phyloP scores from a whole-genome alignment of 2,329 filamentous ascomycete species.

The Aspergillus thermomutatus region DNA sequence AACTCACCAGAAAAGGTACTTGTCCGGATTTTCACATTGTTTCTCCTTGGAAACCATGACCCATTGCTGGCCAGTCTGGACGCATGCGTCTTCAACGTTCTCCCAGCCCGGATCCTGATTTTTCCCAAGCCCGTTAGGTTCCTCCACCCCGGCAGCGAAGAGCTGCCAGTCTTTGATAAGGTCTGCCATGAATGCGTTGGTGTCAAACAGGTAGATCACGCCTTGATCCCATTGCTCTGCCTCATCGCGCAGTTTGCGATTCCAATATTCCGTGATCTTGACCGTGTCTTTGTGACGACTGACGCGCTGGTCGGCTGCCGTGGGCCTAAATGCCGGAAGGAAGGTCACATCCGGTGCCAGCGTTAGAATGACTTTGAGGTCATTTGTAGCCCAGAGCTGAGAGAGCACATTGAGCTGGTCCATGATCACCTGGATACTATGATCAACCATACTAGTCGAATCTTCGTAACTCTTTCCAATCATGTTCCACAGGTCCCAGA shows the following conservation, averaged over 20 bases:
- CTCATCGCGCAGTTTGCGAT: constrained; percentile 26
- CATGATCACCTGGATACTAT: constrained; percentile 33
- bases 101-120: constrained; percentile 33
- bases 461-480: constrained; percentile 23
- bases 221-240: constrained; percentile 32
- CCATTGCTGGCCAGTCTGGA: constrained; percentile 24
- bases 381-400: constrained; percentile 23
- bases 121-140: constrained; percentile 33
- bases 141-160: constrained; percentile 31
- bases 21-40: constrained; percentile 34
- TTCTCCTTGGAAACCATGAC: constrained; percentile 30
- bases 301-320: constrained; percentile 19
- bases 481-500: constrained; percentile 40
- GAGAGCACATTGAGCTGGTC: constrained; percentile 29
- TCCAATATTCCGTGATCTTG: constrained; percentile 34
- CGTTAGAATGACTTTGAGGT: constrained; percentile 37
- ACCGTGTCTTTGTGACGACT: constrained; percentile 32
- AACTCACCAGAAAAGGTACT: constrained; percentile 41
- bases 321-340: constrained; percentile 32
- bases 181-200: constrained; percentile 37
- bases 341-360: constrained; percentile 40
- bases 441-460: constrained; percentile 24
- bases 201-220: constrained; percentile 38
- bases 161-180: constrained; percentile 39
- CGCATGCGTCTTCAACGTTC: constrained; percentile 36